Base-by-base conservation (phyloP, 257 asterid species). In the Solanum chilense region DNA sequence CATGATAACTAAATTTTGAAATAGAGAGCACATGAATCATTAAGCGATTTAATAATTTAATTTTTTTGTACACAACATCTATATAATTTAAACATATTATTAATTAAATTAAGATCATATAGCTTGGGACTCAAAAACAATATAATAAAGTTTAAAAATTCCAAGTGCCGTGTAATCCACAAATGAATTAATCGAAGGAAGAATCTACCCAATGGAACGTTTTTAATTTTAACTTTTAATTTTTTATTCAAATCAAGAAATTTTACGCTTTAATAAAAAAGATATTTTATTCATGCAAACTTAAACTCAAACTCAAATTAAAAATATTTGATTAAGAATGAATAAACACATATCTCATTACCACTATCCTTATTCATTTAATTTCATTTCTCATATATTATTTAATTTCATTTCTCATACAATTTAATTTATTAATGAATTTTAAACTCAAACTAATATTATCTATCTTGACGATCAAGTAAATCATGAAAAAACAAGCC, bases 341-440 rank as follows among this genome's bases (percentile, higher is more conserved):
- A n/a, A 62, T 2, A n/a, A 11, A 0, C 25, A 62, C 6, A n/a
- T n/a, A 25, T 0, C 4, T 0, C 16, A 11, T 1, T 12, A 25
- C 0, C 35, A 64, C 3, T 25, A 25, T 12, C 2, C 7, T 64
- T 25, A 2, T 64, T n/a, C 9, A 5, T 12, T 70, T 16, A 15
- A 62, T 23, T 62, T 62, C 7, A 23, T 62, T 58, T 58, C 25
- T 58, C 66, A 58, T 20, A 33, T 33, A 33, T 33, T 33, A 33
- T 33, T 33, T 33, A 33, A 33, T 33, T 33, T 33, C 35, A 33
- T 33, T 33, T 33, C 35, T 33, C 35, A 33, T 33, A 33, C 35
- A 33, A 33, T 33, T 33, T 33, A 20, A 20, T 58, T 7, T 58
- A 0, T 58, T 1, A 5, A 20, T 20, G 2, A 58, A 20, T 58